These are phyloP conservation scores for Phytophthora vignae DNA, from an alignment of 352 stramenopile genomes.

Conservation along the genomic window DNA sequence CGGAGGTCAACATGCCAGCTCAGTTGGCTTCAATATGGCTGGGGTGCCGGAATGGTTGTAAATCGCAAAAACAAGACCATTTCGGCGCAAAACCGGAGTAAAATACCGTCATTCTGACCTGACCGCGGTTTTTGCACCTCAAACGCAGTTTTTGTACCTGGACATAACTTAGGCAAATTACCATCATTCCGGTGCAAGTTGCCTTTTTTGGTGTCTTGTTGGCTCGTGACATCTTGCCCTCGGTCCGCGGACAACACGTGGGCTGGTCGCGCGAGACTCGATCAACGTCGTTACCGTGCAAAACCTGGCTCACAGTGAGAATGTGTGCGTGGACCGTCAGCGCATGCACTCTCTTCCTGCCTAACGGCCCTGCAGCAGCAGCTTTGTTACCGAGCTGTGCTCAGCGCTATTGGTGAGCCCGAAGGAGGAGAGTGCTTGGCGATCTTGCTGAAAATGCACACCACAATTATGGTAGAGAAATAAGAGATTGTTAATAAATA, in stretches of 20 bases:
- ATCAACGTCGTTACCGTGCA: background rate
- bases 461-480: too few species aligned
- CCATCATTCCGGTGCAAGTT: constrained; percentile 17
- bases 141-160: background rate
- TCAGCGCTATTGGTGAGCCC: too few species aligned
- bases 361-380: too few species aligned
- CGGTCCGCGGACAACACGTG: too few species aligned
- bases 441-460: too few species aligned
- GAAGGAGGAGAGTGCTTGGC: too few species aligned
- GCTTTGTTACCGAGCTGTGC: too few species aligned
- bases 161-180: constrained; percentile 10
- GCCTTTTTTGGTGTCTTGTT: too few species aligned
- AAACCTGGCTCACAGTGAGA: background rate
- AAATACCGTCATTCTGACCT: constrained; percentile 25
- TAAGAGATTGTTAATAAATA: too few species aligned
- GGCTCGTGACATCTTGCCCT: too few species aligned
- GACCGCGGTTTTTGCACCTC: background rate
- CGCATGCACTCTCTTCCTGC: background rate
- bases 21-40: constrained; percentile 27
- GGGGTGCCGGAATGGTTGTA: constrained; percentile 15
- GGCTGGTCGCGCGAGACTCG: too few species aligned
- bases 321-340: background rate
- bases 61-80: constrained; percentile 10
- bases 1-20: constrained; percentile 3
- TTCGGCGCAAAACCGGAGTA: constrained; percentile 18